These are phyloP conservation scores for Wickerhamomyces sp. DNA, from an alignment of 1,139 yeast genomes.

Conservation along the genomic window DNA sequence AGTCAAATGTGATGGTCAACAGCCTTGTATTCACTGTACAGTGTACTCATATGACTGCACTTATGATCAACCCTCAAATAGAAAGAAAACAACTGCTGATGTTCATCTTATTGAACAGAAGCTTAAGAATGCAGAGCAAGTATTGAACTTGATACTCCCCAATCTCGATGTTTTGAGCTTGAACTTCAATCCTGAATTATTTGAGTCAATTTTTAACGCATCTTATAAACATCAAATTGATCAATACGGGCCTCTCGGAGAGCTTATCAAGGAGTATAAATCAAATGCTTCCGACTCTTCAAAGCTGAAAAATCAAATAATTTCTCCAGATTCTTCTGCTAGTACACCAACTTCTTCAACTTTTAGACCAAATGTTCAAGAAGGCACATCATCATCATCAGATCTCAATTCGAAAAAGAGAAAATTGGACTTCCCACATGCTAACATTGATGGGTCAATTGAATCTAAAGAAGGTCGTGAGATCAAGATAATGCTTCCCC, in stretches of 20 bases:
- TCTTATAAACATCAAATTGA: constrained; percentile 1
- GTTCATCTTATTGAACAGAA: constrained; percentile 31
- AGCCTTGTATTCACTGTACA: constrained; percentile 91
- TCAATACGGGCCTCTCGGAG: constrained; percentile 5
- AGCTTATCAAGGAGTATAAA: constrained; percentile 10
- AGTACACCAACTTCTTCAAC: constrained; percentile 4
- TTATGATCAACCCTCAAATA: constrained; percentile 69
- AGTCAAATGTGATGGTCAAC: constrained; percentile 91
- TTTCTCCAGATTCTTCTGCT: constrained; percentile 2
- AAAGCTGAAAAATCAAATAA: background rate
- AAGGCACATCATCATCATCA: no score
- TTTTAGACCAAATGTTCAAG: background rate
- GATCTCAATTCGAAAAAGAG: constrained; percentile 12
- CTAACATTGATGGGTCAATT: constrained; percentile 33
- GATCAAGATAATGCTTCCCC: constrained; percentile 69
- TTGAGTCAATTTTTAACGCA: constrained; percentile 21
- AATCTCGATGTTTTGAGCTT: constrained; percentile 44
- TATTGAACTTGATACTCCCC: constrained; percentile 45
- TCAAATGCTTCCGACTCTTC: constrained; percentile 3
- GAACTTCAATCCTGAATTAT: constrained; percentile 45
- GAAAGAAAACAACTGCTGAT: constrained; percentile 41
- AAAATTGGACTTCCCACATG: constrained; percentile 16
- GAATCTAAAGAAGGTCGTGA: constrained; percentile 39
- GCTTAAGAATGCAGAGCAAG: constrained; percentile 31
- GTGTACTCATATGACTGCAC: constrained; percentile 79